These are phyloP conservation scores for Secale cereale DNA, from an alignment of 176 grass and related monocot genomes.

Conservation along the genomic window DNA sequence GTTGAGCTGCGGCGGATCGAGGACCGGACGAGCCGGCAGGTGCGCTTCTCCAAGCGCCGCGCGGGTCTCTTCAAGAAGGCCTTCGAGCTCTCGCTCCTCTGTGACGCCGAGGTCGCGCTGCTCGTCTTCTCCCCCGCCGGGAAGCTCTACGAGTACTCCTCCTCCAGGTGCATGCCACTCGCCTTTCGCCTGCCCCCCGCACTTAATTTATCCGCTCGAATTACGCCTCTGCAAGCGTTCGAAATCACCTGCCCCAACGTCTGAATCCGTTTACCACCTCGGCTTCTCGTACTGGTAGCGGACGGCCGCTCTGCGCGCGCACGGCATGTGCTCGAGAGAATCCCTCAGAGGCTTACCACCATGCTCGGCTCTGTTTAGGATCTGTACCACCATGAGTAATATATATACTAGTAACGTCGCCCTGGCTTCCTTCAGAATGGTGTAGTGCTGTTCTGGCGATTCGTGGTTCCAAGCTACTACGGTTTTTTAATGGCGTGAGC, in stretches of 20 bases:
- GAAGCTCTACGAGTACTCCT: constrained; percentile 65
- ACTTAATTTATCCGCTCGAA: neutral
- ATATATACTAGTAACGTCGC: too few species aligned
- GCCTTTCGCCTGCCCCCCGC: neutral
- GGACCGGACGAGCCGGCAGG: constrained; percentile 67
- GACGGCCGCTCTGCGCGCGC: neutral
- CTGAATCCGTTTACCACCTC: neutral
- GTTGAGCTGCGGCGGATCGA: constrained; percentile 70
- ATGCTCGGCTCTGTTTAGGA: constrained; percentile 8
- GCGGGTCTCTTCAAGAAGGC: constrained; percentile 72
- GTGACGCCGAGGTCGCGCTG: constrained; percentile 60
- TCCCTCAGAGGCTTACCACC: constrained; percentile 19
- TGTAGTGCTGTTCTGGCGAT: neutral
- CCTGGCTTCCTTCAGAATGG: neutral
- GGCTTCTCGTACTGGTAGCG: neutral
- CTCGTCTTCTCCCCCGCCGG: constrained; percentile 61
- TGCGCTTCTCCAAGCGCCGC: constrained; percentile 69
- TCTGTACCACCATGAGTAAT: too few species aligned
- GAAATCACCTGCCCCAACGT: neutral
- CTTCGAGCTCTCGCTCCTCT: constrained; percentile 70
- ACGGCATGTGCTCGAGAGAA: constrained; percentile 37
- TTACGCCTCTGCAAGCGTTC: neutral
- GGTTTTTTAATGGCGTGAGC: neutral
- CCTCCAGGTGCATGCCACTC: constrained; percentile 34
- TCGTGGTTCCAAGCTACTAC: neutral